Percentiles rank a stretch among this genome's conserved stretches.
Conservation (phyloP, 2,329 filamentous ascomycete species). For the Cytospora schulzeri region DNA sequence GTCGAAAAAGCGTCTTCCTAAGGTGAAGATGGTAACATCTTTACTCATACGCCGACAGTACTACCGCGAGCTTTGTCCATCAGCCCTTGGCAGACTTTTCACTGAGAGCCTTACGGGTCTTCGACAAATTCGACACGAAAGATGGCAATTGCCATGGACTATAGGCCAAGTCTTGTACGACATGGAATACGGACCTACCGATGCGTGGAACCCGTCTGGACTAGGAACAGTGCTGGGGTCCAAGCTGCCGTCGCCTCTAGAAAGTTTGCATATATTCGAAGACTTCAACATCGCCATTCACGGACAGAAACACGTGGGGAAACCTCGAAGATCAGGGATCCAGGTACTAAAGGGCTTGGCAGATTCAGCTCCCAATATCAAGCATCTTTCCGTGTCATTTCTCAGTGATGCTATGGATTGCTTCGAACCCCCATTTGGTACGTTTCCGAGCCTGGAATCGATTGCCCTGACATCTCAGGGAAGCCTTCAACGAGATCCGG, state of each 20-base stretch:
- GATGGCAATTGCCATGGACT: slow-evolving; percentile 10
- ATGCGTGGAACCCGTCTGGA: background rate
- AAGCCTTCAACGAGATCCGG: background rate
- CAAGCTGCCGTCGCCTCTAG: background rate
- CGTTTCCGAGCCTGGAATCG: slow-evolving; percentile 6
- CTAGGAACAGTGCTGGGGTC: background rate
- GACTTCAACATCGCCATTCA: background rate
- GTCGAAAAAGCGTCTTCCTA: background rate
- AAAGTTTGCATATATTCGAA: slow-evolving; percentile 4
- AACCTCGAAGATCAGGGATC: background rate
- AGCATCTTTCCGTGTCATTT: slow-evolving; percentile 14
- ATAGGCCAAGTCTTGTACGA: background rate
- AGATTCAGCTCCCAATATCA: background rate
- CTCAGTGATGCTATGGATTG: slow-evolving; percentile 3
- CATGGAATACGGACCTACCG: background rate
- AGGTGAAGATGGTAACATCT: slow-evolving; percentile 3
- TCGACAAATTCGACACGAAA: slow-evolving; percentile 4
- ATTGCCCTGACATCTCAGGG: slow-evolving; percentile 2
- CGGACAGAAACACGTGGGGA: background rate
- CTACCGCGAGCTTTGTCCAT: background rate
- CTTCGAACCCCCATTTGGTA: background rate
- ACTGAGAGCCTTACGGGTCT: background rate
- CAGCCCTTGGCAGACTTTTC: background rate
- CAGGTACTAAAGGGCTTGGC: background rate
- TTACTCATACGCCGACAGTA: slow-evolving; percentile 9